A percentile compares a stretch with the other conserved stretches of the same genome.
phyloP scores from a whole-genome alignment of 352 stramenopile species.

The Pythium phragmitis region DNA sequence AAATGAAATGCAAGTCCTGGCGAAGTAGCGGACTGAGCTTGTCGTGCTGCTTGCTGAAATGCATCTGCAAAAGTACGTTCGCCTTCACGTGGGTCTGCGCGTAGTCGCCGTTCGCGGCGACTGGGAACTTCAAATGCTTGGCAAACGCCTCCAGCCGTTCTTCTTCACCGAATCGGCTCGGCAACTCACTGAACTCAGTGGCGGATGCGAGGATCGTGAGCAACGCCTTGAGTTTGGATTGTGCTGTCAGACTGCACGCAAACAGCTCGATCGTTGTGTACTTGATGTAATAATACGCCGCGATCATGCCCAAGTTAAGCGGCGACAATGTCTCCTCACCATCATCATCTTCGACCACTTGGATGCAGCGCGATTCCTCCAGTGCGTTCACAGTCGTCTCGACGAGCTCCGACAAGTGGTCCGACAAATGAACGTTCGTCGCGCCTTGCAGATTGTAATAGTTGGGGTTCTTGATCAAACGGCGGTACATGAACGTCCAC shows the following conservation, averaged over 20 bases:
- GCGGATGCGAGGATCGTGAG: constrained; percentile 96
- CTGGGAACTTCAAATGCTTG: constrained; percentile 92
- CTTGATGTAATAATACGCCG: constrained; percentile 99
- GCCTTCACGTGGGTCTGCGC: constrained; percentile 95
- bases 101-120: constrained; percentile 88
- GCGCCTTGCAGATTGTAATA: constrained; percentile 98
- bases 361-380: constrained; percentile 95
- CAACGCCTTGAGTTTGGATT: constrained; percentile 96
- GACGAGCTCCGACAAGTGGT: constrained; percentile 99
- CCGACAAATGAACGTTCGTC: constrained; percentile 92
- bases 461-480: constrained; percentile 99
- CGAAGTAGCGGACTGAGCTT: constrained; percentile 91
- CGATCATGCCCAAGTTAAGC: constrained; percentile 99
- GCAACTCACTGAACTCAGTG: constrained; percentile 95
- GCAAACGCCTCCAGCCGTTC: constrained; percentile 92
- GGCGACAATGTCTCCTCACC: constrained; percentile 91
- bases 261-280: constrained; percentile 99
- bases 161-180: constrained; percentile 93
- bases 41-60: constrained; percentile 94
- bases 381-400: constrained; percentile 96
- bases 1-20: constrained; percentile 90
- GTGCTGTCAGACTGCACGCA: constrained; percentile 94
- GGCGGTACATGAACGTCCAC: constrained; percentile 99
- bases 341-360: constrained; percentile 91
- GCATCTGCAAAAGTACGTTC: constrained; percentile 95